Evolutionary conservation across 2,329 filamentous ascomycete species (phyloP), one percentile per base, ranked within the genome.

Genomic region (Ceratocystis huliohia): DNA sequence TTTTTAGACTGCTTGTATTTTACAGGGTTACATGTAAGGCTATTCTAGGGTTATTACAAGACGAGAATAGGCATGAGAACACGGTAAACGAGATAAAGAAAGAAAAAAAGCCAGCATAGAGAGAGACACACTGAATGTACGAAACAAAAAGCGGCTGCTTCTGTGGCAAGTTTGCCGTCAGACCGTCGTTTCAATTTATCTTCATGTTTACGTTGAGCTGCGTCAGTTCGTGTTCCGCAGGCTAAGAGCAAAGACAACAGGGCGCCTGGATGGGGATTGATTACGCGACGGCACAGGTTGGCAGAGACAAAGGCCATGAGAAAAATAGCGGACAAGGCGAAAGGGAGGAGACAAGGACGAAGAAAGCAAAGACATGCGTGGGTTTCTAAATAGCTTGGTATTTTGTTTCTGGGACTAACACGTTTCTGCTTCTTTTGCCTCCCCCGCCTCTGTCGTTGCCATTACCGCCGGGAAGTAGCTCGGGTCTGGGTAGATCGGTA

Each of bases 81-180:
- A 41, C 37, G 37, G 37, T 15, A 41, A 41, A 41, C 37, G 10
- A 37, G 33, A 37, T 3, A 37, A 37, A 13, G 17, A 48, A 7
- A 5, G 3, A 10, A 7, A n/a, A 20, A 22, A 22, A 20, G 22
- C 48, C 3, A 10, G 22, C 48, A 25, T 25, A 53, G 48, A 53
- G 5, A 53, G 48, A 25, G 5, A 25, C 20, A 53, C 7, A 53
- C 5, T n/a, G 5, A 8, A 53, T n/a, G 53, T 10, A 33, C 53
- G 22, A 57, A 13, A 22, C 22, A 3, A 8, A 8, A 33, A 28
- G 20, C 2, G 13, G 13, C 17, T 25, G 8, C 8, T 8, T 37
- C 3, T 57, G 56, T 59, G 56, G 56, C 56, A 59, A 59, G 56
- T 33, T 59, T 59, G 15, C 56, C 17, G 15, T 59, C 56, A 15